Evolutionary conservation across 1,284 basidiomycete species (phyloP).

Genomic region (Ustilago bromivora): DNA sequence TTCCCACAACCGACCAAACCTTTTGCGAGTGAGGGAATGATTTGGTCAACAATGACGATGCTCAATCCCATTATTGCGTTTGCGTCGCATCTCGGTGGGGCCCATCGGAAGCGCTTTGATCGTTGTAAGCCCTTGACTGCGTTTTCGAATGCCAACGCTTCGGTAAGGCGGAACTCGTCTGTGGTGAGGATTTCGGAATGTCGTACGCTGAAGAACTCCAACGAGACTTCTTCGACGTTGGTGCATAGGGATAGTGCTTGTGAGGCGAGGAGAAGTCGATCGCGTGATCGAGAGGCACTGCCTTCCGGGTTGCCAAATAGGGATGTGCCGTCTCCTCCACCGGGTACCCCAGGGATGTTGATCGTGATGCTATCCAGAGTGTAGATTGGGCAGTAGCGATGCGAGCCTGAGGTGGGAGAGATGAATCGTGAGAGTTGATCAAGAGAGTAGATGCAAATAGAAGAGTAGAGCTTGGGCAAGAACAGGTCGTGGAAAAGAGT

Average conservation of each 20-base stretch:
- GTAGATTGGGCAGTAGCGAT: constrained; percentile 14
- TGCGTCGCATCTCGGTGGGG: constrained; percentile 28
- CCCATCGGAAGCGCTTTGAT: constrained; percentile 23
- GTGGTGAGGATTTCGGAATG: constrained; percentile 36
- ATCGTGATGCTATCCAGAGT: constrained; percentile 19
- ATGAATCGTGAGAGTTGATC: constrained; percentile 26
- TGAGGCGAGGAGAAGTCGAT: constrained; percentile 29
- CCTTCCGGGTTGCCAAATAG: not conserved
- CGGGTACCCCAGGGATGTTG: constrained; percentile 45
- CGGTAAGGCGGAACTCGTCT: constrained; percentile 11
- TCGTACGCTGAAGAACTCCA: constrained; percentile 42
- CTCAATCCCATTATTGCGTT: constrained; percentile 38
- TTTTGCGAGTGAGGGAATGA: constrained; percentile 22
- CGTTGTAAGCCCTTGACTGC: constrained; percentile 10
- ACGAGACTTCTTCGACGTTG: constrained; percentile 15
- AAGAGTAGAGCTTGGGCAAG: constrained; percentile 35
- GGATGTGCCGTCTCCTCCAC: constrained; percentile 22
- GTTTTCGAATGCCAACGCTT: constrained; percentile 14
- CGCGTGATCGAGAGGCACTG: constrained; percentile 7
- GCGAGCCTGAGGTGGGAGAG: constrained; percentile 6
- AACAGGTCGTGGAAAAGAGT: constrained; percentile 26
- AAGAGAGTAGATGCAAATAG: constrained; percentile 22
- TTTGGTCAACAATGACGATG: constrained; percentile 43
- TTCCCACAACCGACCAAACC: constrained; percentile 14
- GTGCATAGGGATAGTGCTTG: constrained; percentile 17